A percentile compares a stretch with the other conserved stretches of the same genome.
phyloP scores from a whole-genome alignment of 1,139 yeast species.

The Waltiozyma sp. region DNA sequence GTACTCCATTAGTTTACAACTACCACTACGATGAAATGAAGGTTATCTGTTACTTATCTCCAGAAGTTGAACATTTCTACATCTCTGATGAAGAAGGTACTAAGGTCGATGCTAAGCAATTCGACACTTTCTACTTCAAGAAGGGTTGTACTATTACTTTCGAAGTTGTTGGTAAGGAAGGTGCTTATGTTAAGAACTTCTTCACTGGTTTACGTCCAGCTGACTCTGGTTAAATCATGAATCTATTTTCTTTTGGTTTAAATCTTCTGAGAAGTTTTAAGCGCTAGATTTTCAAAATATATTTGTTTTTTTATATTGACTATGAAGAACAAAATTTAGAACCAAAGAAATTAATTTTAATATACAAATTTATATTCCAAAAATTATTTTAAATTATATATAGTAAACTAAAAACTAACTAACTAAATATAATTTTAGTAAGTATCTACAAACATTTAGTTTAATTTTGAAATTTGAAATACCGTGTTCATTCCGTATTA shows the following conservation, averaged over 20 bases:
- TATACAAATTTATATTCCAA: too few species aligned
- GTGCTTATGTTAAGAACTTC: slow-evolving; percentile 49
- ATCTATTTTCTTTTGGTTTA: too few species aligned
- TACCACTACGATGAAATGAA: slow-evolving; percentile 66
- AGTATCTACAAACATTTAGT: too few species aligned
- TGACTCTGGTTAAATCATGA: slow-evolving; percentile 22
- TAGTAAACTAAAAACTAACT: too few species aligned
- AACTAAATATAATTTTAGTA: too few species aligned
- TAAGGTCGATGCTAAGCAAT: slow-evolving; percentile 45
- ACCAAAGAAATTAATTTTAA: too few species aligned
- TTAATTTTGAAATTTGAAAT: too few species aligned
- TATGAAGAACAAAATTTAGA: background rate
- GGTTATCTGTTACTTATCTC: slow-evolving; percentile 26
- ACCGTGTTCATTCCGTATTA: too few species aligned
- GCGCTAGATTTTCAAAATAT: too few species aligned
- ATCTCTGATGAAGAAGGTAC: slow-evolving; percentile 56
- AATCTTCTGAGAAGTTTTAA: too few species aligned
- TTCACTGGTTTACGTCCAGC: slow-evolving; percentile 53
- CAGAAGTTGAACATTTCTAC: slow-evolving; percentile 43
- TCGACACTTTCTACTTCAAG: slow-evolving; percentile 58
- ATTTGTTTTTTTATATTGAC: background rate
- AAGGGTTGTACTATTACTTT: slow-evolving; percentile 61
- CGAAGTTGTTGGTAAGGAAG: slow-evolving; percentile 40
- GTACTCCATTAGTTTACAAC: slow-evolving; percentile 53
- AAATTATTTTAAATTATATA: too few species aligned